Base-by-base conservation (phyloP, 192 early-diverging fungal species). In the Coemansia sp. region DNA sequence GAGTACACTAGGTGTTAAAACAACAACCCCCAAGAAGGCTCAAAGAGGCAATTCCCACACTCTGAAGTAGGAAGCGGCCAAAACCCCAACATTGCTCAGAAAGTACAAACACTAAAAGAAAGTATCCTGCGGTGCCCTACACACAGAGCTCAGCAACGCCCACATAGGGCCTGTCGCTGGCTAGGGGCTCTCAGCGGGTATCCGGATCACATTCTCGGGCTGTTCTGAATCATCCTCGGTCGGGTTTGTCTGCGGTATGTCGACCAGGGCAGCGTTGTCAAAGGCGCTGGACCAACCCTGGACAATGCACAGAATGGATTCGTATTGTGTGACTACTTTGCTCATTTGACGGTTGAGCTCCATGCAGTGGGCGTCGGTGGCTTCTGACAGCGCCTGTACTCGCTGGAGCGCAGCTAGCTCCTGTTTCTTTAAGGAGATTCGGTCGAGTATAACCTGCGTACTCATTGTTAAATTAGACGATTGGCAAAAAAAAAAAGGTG, bases 301-400 rank as follows among this genome's bases (percentile, higher is more conserved):
- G 25, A 73, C 70, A 26, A 82, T 70, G 7, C 43, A 61, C 36
- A 82, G 67, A 28, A 82, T 76, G 6, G 79, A 58, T 36, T 72
- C 70, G 59, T 82, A 82, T 52, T 83, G 74, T 20, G 61, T 36
- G 31, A 83, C 80, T 16, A 77, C 69, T 55, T 83, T 83, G 34
- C 65, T 42, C 67, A 83, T 74, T 77, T 83, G 74, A 31, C 75
- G 68, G 52, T 83, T 74, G 52, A 83, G 80, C 50, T 82, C 79
- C 66, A 73, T 33, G 45, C 79, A 82, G 41, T 82, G 79, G 12
- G 73, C 57, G 60, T 75, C 79, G 5, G 79, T 82, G 62, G 55
- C 62, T 50, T 82, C 70, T 1, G 79, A 75, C 50, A 82, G 66
- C 35, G 61, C 61, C 41, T 70, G 74, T 10, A 82, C 73, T 31